These are phyloP conservation scores for Chytriomyces sp. DNA, from an alignment of 192 early-diverging fungal genomes.

Conservation along the genomic window DNA sequence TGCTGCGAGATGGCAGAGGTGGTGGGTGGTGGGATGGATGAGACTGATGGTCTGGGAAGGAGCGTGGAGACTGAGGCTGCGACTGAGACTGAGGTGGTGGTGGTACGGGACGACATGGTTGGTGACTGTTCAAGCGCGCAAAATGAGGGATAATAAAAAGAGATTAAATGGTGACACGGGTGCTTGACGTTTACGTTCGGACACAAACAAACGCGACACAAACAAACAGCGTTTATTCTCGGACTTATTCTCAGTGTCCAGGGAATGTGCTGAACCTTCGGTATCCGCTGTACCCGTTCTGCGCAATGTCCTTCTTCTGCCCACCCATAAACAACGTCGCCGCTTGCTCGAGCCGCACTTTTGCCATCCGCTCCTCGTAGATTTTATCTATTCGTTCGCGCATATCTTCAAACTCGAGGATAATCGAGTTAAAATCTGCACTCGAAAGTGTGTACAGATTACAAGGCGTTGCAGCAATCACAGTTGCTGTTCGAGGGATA, in stretches of 20 bases:
- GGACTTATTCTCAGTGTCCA: background rate
- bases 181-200: background rate
- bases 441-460: constrained; percentile 23
- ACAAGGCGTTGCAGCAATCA: constrained; percentile 16
- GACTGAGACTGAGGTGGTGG: background rate
- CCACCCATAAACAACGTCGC: constrained; percentile 10
- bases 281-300: background rate
- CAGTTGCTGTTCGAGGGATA: constrained; percentile 32
- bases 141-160: background rate
- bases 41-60: background rate
- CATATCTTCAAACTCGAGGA: constrained; percentile 39
- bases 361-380: constrained; percentile 34
- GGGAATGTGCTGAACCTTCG: background rate
- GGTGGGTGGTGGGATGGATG: background rate
- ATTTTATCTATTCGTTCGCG: constrained; percentile 27
- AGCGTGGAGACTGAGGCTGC: background rate
- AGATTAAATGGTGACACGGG: background rate
- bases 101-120: background rate
- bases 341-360: constrained; percentile 27
- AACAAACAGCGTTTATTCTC: background rate
- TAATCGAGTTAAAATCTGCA: constrained; percentile 26
- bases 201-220: background rate
- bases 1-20: background rate
- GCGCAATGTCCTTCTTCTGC: background rate
- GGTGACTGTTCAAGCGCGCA: background rate